Conservation (phyloP, 495 filamentous ascomycete genomes). For the Friedmanniomyces simplex region DNA sequence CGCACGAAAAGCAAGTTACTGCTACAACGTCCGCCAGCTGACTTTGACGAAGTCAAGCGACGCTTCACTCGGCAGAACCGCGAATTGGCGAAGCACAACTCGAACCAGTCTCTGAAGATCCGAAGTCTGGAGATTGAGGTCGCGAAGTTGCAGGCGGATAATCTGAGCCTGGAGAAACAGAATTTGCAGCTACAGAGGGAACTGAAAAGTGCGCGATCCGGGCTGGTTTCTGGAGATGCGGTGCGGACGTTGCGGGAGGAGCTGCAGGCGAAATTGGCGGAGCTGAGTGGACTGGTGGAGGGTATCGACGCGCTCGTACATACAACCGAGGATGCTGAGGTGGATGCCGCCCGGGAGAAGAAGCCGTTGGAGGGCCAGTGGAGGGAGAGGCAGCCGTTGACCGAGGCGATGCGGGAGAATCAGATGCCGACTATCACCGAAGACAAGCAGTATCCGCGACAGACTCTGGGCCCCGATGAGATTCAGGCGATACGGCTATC, state of each 20-base stretch:
- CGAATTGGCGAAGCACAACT: slow-evolving; percentile 82
- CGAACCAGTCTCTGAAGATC: slow-evolving; percentile 81
- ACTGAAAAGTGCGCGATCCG: slow-evolving; percentile 30
- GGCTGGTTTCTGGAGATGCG: slow-evolving; percentile 16
- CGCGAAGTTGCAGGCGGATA: slow-evolving; percentile 73
- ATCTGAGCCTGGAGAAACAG: slow-evolving; percentile 71
- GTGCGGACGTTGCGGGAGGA: slow-evolving; percentile 29
- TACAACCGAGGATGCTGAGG: not conserved
- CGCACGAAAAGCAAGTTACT: slow-evolving; percentile 16
- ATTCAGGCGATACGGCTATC: slow-evolving; percentile 16
- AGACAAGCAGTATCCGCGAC: slow-evolving; percentile 63
- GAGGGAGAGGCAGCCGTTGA: slow-evolving; percentile 16
- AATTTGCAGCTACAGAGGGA: slow-evolving; percentile 64
- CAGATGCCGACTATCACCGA: slow-evolving; percentile 70
- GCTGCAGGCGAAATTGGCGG: slow-evolving; percentile 47
- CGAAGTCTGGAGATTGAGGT: slow-evolving; percentile 76
- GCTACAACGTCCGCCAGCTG: slow-evolving; percentile 14
- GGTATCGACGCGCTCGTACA: slow-evolving; percentile 14
- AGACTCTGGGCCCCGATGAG: slow-evolving; percentile 47
- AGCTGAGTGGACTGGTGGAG: slow-evolving; percentile 46
- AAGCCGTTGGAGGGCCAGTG: slow-evolving; percentile 12
- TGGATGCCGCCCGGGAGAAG: not conserved
- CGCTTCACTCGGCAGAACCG: slow-evolving; percentile 87
- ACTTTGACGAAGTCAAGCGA: slow-evolving; percentile 55
- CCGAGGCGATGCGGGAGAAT: slow-evolving; percentile 19